Evolutionary conservation across 2,329 filamentous ascomycete species (phyloP).

Genomic region (Verruconis gallopava): DNA sequence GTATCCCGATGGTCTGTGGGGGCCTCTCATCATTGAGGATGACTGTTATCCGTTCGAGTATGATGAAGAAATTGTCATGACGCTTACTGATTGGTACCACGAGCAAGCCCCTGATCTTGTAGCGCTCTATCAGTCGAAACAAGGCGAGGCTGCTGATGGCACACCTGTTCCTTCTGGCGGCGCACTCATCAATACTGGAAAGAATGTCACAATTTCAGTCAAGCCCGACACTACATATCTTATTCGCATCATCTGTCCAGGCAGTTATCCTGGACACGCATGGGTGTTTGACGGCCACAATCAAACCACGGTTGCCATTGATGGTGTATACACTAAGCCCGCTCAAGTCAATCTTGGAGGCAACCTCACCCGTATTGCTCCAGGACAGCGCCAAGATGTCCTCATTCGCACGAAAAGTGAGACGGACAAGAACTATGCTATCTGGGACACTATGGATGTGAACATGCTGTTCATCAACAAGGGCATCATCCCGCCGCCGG

Average conservation of each 20-base stretch:
- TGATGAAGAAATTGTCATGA: slow-evolving; percentile 48
- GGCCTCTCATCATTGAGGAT: slow-evolving; percentile 53
- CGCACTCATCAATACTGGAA: slow-evolving; percentile 50
- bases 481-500: background rate
- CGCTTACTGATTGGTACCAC: slow-evolving; percentile 67
- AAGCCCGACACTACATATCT: slow-evolving; percentile 47
- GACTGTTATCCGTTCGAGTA: slow-evolving; percentile 40
- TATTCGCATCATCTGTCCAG: slow-evolving; percentile 38
- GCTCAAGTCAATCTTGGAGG: slow-evolving; percentile 28
- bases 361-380: slow-evolving; percentile 23
- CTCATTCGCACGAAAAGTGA: slow-evolving; percentile 1
- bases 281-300: slow-evolving; percentile 47
- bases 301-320: slow-evolving; percentile 54
- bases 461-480: slow-evolving; percentile 3
- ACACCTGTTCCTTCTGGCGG: slow-evolving; percentile 46
- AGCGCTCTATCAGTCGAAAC: slow-evolving; percentile 33
- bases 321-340: slow-evolving; percentile 51
- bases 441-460: background rate
- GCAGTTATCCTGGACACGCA: background rate
- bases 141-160: slow-evolving; percentile 35
- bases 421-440: slow-evolving; percentile 1
- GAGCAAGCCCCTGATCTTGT: slow-evolving; percentile 36
- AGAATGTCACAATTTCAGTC: slow-evolving; percentile 30
- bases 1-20: slow-evolving; percentile 56
- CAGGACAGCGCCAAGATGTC: slow-evolving; percentile 4